Evolutionary conservation across 2,329 filamentous ascomycete species (phyloP).

Genomic region (Chaetomium sp.): DNA sequence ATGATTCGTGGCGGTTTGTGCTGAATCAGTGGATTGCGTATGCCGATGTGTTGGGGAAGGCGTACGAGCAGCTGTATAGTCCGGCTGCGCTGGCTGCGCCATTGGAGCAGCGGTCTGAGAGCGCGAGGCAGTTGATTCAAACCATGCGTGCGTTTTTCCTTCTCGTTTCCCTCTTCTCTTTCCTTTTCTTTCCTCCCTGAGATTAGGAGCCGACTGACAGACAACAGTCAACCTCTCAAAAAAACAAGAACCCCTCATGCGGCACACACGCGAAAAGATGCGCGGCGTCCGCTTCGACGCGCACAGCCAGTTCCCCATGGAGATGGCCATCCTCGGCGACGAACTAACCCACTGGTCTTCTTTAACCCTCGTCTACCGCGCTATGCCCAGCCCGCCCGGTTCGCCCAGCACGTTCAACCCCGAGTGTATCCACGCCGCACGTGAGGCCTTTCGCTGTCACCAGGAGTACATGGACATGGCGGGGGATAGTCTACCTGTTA

Average conservation of each 20-base stretch:
- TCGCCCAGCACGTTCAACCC: constrained; percentile 37
- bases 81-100: constrained; percentile 38
- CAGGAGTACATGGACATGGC: constrained; percentile 39
- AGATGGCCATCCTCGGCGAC: constrained; percentile 41
- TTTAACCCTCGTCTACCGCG: constrained; percentile 46
- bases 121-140: constrained; percentile 34
- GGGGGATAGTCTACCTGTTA: constrained; percentile 35
- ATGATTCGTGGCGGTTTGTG: constrained; percentile 39
- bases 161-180: constrained; percentile 13
- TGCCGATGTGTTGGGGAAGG: constrained; percentile 50
- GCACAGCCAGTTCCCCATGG: constrained; percentile 35
- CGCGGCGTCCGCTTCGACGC: constrained; percentile 25
- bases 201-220: background rate
- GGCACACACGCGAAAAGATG: constrained; percentile 11
- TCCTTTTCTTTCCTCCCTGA: background rate
- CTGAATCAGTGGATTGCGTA: constrained; percentile 50
- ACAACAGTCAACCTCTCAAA: constrained; percentile 26
- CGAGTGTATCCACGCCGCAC: constrained; percentile 44
- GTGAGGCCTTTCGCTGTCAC: constrained; percentile 42
- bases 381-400: constrained; percentile 41
- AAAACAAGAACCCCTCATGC: constrained; percentile 13
- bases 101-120: constrained; percentile 34
- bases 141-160: constrained; percentile 19
- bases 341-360: constrained; percentile 43
- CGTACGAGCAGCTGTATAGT: constrained; percentile 53